Evolutionary conservation across 192 early-diverging fungal genomes (phyloP).

Genomic region (Coemansia sp.): DNA sequence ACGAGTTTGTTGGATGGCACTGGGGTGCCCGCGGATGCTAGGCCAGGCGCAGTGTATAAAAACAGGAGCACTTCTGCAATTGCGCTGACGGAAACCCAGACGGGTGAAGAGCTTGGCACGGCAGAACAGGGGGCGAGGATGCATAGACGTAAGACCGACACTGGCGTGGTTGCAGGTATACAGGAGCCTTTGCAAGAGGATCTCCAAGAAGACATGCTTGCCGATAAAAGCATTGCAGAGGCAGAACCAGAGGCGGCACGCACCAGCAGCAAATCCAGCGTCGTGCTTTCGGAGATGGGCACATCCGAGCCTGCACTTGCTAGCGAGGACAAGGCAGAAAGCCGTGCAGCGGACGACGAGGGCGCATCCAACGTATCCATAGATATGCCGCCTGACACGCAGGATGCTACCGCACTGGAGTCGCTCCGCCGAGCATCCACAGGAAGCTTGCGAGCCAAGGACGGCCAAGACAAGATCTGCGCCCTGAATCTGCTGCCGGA

Average conservation of each 20-base stretch:
- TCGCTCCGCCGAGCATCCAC: slow-evolving; percentile 18
- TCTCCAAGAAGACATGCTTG: neutral
- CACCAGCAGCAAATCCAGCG: neutral
- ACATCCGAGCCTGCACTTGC: neutral
- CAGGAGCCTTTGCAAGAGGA: neutral
- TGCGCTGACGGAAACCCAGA: neutral
- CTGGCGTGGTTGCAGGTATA: neutral
- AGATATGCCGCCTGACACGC: neutral
- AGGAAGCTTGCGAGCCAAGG: slow-evolving; percentile 12
- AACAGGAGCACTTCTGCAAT: slow-evolving; percentile 2
- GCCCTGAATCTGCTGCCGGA: slow-evolving; percentile 21
- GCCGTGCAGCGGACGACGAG: neutral
- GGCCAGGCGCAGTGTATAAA: neutral
- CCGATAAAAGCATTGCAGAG: neutral
- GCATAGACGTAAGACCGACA: neutral
- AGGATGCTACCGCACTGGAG: neutral
- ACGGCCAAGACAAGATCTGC: slow-evolving; percentile 15
- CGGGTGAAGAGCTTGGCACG: neutral
- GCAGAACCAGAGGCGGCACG: neutral
- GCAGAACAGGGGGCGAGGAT: neutral
- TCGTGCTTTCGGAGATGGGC: neutral
- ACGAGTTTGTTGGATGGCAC: neutral
- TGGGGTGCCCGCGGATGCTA: neutral
- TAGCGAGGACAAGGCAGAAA: neutral
- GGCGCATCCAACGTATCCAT: neutral